These are phyloP conservation scores for Suillus subluteus DNA, from an alignment of 768 basidiomycete species.

Conservation along the genomic window DNA sequence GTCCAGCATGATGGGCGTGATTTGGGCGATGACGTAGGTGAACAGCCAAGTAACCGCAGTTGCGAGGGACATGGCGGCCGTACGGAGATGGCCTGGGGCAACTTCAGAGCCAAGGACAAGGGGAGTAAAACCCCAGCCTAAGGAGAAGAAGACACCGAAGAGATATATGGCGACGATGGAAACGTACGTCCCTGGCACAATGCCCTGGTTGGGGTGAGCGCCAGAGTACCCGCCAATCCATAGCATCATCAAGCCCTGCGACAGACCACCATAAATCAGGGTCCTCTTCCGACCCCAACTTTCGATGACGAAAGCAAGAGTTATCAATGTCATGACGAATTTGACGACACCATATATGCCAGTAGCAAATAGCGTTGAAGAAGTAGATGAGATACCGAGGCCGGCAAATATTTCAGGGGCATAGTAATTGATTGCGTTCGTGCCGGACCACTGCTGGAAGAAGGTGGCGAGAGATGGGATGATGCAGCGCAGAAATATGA, in stretches of 20 bases:
- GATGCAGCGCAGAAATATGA: constrained; percentile 33
- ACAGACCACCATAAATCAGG: constrained; percentile 40
- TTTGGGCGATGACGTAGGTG: constrained; percentile 41
- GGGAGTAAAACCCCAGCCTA: constrained; percentile 38
- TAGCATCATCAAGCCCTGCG: constrained; percentile 40
- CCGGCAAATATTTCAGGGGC: constrained; percentile 39
- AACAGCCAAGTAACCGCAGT: constrained; percentile 39
- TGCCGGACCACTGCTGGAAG: constrained; percentile 45
- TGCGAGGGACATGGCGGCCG: constrained; percentile 36
- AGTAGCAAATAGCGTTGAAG: constrained; percentile 40
- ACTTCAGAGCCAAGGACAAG: constrained; percentile 40
- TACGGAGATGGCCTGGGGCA: constrained; percentile 40
- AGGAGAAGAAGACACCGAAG: constrained; percentile 39
- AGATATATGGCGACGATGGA: constrained; percentile 41
- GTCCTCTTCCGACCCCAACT: constrained; percentile 42
- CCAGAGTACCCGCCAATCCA: constrained; percentile 38
- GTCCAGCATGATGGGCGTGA: constrained; percentile 41
- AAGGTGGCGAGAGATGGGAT: constrained; percentile 38
- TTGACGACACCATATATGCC: constrained; percentile 48
- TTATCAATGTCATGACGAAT: constrained; percentile 33
- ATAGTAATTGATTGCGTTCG: constrained; percentile 47
- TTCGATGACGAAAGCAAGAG: constrained; percentile 43
- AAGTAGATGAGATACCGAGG: constrained; percentile 38
- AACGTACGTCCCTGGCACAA: constrained; percentile 37
- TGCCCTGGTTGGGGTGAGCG: constrained; percentile 28